Conservation (phyloP, 2,329 filamentous ascomycete genomes). For the Niveomyces coronatus region DNA sequence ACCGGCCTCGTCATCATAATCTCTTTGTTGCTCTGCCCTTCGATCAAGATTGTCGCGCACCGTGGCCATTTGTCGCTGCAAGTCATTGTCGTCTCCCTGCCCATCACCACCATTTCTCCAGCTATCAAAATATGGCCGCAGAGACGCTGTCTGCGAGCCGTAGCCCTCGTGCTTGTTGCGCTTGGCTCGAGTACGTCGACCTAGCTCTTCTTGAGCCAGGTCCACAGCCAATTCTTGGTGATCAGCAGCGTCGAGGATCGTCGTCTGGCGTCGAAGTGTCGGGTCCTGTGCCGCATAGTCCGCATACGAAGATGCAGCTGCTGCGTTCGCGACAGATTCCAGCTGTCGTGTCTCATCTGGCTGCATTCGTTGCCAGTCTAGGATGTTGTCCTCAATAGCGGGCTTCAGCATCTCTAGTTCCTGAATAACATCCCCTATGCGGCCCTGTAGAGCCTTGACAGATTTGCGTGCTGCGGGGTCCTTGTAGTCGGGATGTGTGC, state of each 20-base stretch:
- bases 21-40: slow-evolving; percentile 16
- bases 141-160: slow-evolving; percentile 1
- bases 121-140: slow-evolving; percentile 3
- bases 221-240: slow-evolving; percentile 68
- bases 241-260: slow-evolving; percentile 58
- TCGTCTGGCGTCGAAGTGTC: slow-evolving; percentile 44
- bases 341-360: slow-evolving; percentile 19
- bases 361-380: slow-evolving; percentile 53
- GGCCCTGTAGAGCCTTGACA: slow-evolving; percentile 41
- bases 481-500: slow-evolving; percentile 65
- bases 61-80: slow-evolving; percentile 42
- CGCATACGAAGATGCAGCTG: slow-evolving; percentile 27
- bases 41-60: slow-evolving; percentile 37
- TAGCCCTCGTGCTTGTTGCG: slow-evolving; percentile 28
- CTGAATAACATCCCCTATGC: slow-evolving; percentile 48
- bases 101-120: slow-evolving; percentile 1
- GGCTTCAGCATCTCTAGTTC: slow-evolving; percentile 73
- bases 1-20: slow-evolving; percentile 11
- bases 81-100: slow-evolving; percentile 30
- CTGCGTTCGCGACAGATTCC: slow-evolving; percentile 13
- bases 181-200: slow-evolving; percentile 52
- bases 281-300: slow-evolving; percentile 48
- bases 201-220: slow-evolving; percentile 63
- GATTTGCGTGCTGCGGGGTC: slow-evolving; percentile 53
- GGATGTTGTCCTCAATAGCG: slow-evolving; percentile 59